A percentile compares a stretch with the other conserved stretches of the same genome.
These are phyloP conservation scores for Mycena rosella DNA, from an alignment of 768 basidiomycete genomes.

Conservation along the genomic window DNA sequence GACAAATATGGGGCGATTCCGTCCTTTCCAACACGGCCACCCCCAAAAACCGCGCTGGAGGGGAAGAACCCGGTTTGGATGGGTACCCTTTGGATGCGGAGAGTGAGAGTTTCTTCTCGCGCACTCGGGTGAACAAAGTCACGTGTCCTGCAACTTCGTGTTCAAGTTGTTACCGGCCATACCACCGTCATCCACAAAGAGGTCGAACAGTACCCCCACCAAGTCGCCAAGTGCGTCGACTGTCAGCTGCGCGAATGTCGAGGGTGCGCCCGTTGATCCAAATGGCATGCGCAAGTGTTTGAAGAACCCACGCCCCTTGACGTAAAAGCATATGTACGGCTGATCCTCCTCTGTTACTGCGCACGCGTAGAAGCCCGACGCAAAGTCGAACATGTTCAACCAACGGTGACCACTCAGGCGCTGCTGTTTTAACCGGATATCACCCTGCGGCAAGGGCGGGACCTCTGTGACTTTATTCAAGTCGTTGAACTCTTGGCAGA, in stretches of 20 bases:
- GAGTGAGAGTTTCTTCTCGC: too few species aligned
- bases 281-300: conserved; percentile 49
- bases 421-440: conserved; percentile 55
- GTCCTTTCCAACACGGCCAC: too few species aligned
- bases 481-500: conserved; percentile 55
- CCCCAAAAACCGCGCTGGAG: too few species aligned
- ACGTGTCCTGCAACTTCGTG: too few species aligned
- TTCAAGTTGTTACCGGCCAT: conserved; percentile 22
- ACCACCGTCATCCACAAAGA: conserved; percentile 29
- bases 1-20: conserved; percentile 46
- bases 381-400: too few species aligned
- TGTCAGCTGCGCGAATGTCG: conserved; percentile 48
- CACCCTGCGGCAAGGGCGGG: conserved; percentile 49
- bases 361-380: too few species aligned
- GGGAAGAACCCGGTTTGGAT: too few species aligned
- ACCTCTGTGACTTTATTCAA: too few species aligned
- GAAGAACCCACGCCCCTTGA: background rate
- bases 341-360: conserved; percentile 35
- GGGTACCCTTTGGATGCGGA: too few species aligned
- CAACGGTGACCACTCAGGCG: conserved; percentile 50
- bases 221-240: conserved; percentile 43
- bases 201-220: conserved; percentile 22
- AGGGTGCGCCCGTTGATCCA: conserved; percentile 54
- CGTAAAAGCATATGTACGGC: conserved; percentile 51
- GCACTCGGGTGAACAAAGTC: too few species aligned